phyloP scores from a whole-genome alignment of 352 stramenopile species.

The Phytophthora tubulina region DNA sequence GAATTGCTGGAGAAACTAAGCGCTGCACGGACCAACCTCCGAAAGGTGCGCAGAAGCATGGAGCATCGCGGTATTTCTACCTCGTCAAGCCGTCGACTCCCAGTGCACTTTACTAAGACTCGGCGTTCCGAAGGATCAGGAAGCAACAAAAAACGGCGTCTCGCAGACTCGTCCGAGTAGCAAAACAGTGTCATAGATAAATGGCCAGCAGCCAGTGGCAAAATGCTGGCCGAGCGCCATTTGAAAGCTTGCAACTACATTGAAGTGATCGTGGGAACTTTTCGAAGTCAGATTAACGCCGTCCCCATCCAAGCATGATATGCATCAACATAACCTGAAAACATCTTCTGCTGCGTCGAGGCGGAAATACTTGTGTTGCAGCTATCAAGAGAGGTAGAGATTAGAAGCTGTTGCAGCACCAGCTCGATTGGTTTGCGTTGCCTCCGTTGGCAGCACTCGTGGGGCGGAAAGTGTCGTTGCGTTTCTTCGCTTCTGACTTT shows the following conservation, averaged over 20 bases:
- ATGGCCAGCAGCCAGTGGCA: background rate
- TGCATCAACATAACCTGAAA: slow-evolving; percentile 33
- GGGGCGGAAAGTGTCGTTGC: slow-evolving; percentile 80
- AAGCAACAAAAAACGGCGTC: slow-evolving; percentile 41
- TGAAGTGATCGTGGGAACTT: slow-evolving; percentile 13
- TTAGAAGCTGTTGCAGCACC: slow-evolving; percentile 92
- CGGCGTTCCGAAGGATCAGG: slow-evolving; percentile 18
- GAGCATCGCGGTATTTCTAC: slow-evolving; percentile 36
- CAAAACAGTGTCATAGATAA: slow-evolving; percentile 21
- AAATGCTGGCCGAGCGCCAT: background rate
- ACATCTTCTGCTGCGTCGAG: slow-evolving; percentile 18
- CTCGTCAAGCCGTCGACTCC: slow-evolving; percentile 33
- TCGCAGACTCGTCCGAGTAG: slow-evolving; percentile 23
- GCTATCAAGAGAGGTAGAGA: slow-evolving; percentile 1
- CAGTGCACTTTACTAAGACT: slow-evolving; percentile 60
- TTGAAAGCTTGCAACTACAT: background rate
- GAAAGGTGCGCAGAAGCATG: slow-evolving; percentile 51
- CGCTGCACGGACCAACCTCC: slow-evolving; percentile 37
- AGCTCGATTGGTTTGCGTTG: slow-evolving; percentile 58
- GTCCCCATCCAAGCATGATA: slow-evolving; percentile 26
- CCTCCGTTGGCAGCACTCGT: slow-evolving; percentile 57
- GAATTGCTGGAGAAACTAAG: slow-evolving; percentile 54
- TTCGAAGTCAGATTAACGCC: slow-evolving; percentile 28
- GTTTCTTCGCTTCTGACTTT: slow-evolving; percentile 77
- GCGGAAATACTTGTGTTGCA: slow-evolving; percentile 5